Percentiles rank a stretch among this genome's conserved stretches.
These are phyloP conservation scores for Lepidium africanum DNA, from an alignment of 345 rosid species.

Conservation along the genomic window DNA sequence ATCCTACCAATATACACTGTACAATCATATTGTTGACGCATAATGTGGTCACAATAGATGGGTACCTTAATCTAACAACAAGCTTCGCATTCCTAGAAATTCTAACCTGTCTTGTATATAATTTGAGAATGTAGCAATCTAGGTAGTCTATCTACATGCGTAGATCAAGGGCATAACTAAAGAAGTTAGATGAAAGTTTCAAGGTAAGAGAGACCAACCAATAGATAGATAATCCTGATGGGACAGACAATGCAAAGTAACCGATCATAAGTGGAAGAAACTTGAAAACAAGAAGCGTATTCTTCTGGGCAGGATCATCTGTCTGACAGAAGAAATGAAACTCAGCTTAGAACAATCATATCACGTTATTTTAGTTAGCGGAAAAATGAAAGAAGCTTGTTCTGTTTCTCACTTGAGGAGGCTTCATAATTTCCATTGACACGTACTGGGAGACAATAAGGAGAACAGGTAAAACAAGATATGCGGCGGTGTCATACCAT, in stretches of 20 bases:
- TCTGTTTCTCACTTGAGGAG: slow-evolving; percentile 73
- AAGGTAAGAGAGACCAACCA: slow-evolving; percentile 58
- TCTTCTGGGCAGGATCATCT: slow-evolving; percentile 95
- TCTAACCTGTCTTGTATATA: background rate
- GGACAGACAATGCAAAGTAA: slow-evolving; percentile 96
- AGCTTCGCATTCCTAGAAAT: background rate
- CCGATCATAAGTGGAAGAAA: slow-evolving; percentile 99
- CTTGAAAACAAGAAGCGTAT: slow-evolving; percentile 85
- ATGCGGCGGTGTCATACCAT: slow-evolving; percentile 87
- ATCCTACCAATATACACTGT: background rate
- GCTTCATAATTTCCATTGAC: slow-evolving; percentile 99
- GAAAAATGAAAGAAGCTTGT: background rate
- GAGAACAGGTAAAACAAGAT: slow-evolving; percentile 94
- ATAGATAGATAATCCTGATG: slow-evolving; percentile 91
- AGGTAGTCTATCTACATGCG: background rate
- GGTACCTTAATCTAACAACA: background rate
- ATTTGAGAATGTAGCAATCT: background rate
- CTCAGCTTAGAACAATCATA: slow-evolving; percentile 1
- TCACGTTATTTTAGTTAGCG: background rate
- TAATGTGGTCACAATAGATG: background rate
- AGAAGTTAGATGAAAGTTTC: background rate
- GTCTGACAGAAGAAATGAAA: slow-evolving; percentile 47
- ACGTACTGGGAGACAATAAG: slow-evolving; percentile 80
- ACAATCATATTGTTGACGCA: background rate
- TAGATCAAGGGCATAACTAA: background rate